phyloP scores from a whole-genome alignment of 1,284 basidiomycete species.

The Puccinia polysora region DNA sequence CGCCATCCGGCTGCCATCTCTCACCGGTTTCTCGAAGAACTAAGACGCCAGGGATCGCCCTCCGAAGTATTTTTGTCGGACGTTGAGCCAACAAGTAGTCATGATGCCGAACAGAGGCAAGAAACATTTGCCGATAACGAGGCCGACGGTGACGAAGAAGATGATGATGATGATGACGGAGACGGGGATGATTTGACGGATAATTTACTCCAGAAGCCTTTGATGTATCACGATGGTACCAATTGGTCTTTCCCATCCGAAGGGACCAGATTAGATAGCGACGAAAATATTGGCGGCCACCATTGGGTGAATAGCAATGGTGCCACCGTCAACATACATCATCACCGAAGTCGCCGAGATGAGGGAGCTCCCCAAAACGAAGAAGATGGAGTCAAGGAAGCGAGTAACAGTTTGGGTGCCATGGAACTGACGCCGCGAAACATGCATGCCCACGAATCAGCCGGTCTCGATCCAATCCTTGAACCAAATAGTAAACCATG shows the following conservation, averaged over 20 bases:
- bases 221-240: slow-evolving; percentile 35
- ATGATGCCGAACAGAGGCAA: neutral
- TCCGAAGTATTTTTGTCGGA: slow-evolving; percentile 18
- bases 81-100: slow-evolving; percentile 1
- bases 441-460: neutral
- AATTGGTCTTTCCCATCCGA: slow-evolving; percentile 18
- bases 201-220: slow-evolving; percentile 1
- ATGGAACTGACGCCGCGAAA: neutral
- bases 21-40: neutral
- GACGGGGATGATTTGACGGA: slow-evolving; percentile 1
- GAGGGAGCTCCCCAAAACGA: neutral
- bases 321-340: neutral
- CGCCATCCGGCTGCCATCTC: neutral
- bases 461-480: neutral
- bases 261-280: neutral
- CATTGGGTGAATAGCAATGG: neutral
- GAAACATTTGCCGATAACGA: neutral
- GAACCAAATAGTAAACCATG: neutral
- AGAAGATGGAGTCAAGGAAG: neutral
- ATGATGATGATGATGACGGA: slow-evolving; percentile 10
- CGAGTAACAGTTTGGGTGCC: neutral
- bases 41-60: slow-evolving; percentile 1
- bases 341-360: neutral
- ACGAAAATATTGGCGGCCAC: neutral
- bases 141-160: neutral